A percentile compares a stretch with the other conserved stretches of the same genome.
These are phyloP conservation scores for Xylariaceae sp. DNA, from an alignment of 2,329 filamentous ascomycete genomes.

Conservation along the genomic window DNA sequence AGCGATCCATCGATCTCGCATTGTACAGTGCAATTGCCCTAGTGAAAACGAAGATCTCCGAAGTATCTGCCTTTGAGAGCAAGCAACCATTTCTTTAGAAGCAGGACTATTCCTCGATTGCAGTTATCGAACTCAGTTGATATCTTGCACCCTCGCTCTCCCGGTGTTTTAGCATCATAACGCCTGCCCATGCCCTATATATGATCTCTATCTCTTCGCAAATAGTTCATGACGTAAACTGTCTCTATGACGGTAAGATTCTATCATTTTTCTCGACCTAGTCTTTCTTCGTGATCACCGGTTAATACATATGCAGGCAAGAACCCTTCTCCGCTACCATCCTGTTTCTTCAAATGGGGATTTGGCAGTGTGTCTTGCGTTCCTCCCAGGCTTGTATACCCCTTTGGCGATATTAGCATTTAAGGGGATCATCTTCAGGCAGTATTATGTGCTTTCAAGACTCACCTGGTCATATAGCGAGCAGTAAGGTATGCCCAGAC, in stretches of 20 bases:
- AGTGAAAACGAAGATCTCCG: no score
- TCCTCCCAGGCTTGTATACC: conserved; percentile 90
- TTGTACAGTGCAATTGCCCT: no score
- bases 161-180: no score
- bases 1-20: no score
- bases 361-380: conserved; percentile 87
- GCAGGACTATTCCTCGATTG: no score
- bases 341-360: conserved; percentile 57
- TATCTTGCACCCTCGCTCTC: no score
- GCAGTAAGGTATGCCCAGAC: conserved; percentile 79
- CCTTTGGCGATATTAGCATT: conserved; percentile 34
- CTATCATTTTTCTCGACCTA: conserved; percentile 61
- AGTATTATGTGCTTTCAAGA: no score
- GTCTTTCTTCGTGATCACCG: conserved; percentile 71
- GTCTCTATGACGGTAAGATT: background rate
- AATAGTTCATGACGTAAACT: conserved; percentile 1
- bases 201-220: background rate
- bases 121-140: no score
- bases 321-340: conserved; percentile 41
- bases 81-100: no score
- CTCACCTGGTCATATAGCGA: conserved; percentile 65
- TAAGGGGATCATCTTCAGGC: no score
- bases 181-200: background rate
- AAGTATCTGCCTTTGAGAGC: no score
- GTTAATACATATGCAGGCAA: conserved; percentile 72